These are phyloP conservation scores for Nothopassalora personata DNA, from an alignment of 2,329 filamentous ascomycete species.

Conservation along the genomic window DNA sequence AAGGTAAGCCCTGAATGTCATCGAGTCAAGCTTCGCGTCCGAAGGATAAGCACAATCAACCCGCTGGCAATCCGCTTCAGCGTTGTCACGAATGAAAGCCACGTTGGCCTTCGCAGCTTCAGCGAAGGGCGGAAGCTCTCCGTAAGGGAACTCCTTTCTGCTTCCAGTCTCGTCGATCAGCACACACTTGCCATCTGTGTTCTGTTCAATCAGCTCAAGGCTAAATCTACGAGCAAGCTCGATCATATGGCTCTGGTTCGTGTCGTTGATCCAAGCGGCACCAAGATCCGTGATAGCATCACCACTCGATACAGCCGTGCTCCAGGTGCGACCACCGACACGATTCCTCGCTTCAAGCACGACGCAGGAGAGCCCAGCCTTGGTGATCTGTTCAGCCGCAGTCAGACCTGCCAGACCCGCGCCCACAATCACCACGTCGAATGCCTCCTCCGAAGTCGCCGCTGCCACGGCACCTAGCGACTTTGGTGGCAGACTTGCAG, in stretches of 20 bases:
- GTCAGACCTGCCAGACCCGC: constrained; percentile 27
- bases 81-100: constrained; percentile 30
- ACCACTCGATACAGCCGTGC: constrained; percentile 27
- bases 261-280: constrained; percentile 56
- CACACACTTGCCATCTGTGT: constrained; percentile 40
- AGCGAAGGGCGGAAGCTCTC: constrained; percentile 29
- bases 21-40: constrained; percentile 27
- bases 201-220: constrained; percentile 44
- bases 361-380: constrained; percentile 20
- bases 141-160: constrained; percentile 28
- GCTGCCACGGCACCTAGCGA: constrained; percentile 17
- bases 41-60: constrained; percentile 24
- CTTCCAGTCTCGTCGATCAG: constrained; percentile 36
- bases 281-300: constrained; percentile 47
- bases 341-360: constrained; percentile 28
- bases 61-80: constrained; percentile 34
- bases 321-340: constrained; percentile 43
- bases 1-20: constrained; percentile 37
- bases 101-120: constrained; percentile 23
- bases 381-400: constrained; percentile 20
- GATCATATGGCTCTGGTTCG: constrained; percentile 44
- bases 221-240: constrained; percentile 37
- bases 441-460: constrained; percentile 6
- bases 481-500: constrained; percentile 27
- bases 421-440: constrained; percentile 25